Evolutionary conservation across 176 grass and related monocot genomes (phyloP).

Genomic region (Sorghum bicolor): Sorghum_bicolor_NCBIv3 NC_012877.2:52655501-52656000

Average conservation of each 20-base stretch:
- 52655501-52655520: neutral
- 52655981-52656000: conserved; percentile 15
- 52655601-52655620: neutral
- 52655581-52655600: conserved; percentile 24
- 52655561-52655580: conserved; percentile 28
- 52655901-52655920: neutral
- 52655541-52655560: conserved; percentile 38
- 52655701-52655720: neutral
- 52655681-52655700: conserved; percentile 25
- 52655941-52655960: neutral
- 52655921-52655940: neutral
- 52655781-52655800: neutral
- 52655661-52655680: neutral
- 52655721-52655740: neutral
- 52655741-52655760: neutral
- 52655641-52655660: neutral
- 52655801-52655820: neutral
- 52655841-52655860: neutral
- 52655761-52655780: neutral
- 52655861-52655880: neutral
- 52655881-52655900: conserved; percentile 11
- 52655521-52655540: neutral
- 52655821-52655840: neutral
- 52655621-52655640: neutral
- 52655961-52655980: neutral